These are phyloP conservation scores for Periconia digitata DNA, from an alignment of 2,329 filamentous ascomycete genomes.

Conservation along the genomic window DNA sequence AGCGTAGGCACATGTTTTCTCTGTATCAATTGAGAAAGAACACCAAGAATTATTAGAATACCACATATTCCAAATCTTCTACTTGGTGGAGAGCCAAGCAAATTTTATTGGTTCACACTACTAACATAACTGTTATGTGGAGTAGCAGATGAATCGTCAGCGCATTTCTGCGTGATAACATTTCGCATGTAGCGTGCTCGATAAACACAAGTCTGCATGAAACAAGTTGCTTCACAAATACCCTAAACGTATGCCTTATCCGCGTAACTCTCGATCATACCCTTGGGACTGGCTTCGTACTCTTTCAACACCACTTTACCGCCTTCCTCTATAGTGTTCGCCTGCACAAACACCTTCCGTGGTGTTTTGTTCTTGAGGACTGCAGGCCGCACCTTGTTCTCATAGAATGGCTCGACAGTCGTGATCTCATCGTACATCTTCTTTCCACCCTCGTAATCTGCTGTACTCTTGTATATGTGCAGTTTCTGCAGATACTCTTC, in stretches of 20 bases:
- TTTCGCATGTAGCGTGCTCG: too few relatives aligned
- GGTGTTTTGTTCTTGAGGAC: slow-evolving; percentile 78
- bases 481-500: slow-evolving; percentile 87
- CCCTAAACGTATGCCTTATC: slow-evolving; percentile 40
- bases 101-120: too few relatives aligned
- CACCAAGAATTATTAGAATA: too few relatives aligned
- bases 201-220: too few relatives aligned
- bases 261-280: slow-evolving; percentile 57
- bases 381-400: slow-evolving; percentile 72
- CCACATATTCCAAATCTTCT: too few relatives aligned
- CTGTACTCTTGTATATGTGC: slow-evolving; percentile 89
- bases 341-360: slow-evolving; percentile 91
- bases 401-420: slow-evolving; percentile 82
- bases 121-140: too few relatives aligned
- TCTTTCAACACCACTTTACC: slow-evolving; percentile 69
- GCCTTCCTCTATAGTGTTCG: slow-evolving; percentile 73
- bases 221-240: too few relatives aligned
- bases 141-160: too few relatives aligned
- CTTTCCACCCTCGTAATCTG: slow-evolving; percentile 76
- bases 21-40: too few relatives aligned
- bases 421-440: slow-evolving; percentile 84
- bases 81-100: too few relatives aligned
- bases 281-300: slow-evolving; percentile 78
- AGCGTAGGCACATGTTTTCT: too few relatives aligned
- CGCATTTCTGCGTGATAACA: too few relatives aligned